A percentile compares a stretch with the other conserved stretches of the same genome.
phyloP scores from a whole-genome alignment of 352 stramenopile genomes.

The Phytophthora sp. region DNA sequence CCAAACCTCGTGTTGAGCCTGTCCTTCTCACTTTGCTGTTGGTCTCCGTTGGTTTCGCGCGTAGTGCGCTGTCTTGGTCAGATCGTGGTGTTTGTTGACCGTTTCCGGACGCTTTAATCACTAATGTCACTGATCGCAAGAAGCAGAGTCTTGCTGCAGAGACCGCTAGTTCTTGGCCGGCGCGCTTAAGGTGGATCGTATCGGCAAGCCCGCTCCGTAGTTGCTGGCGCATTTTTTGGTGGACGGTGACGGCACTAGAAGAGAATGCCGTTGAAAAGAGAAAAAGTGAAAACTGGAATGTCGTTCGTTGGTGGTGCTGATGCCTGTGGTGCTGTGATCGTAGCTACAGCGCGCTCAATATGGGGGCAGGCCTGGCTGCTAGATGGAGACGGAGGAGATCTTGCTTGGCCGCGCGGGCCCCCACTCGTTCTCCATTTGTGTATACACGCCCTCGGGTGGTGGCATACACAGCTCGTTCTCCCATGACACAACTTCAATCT shows the following conservation, averaged over 20 bases:
- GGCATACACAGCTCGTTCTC: constrained; percentile 81
- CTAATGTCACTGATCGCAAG: constrained; percentile 12
- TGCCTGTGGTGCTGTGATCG: constrained; percentile 1
- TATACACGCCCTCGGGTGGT: constrained; percentile 80
- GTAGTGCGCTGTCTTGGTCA: constrained; percentile 16
- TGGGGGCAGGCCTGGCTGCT: constrained; percentile 31
- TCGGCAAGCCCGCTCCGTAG: constrained; percentile 13
- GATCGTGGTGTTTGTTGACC: constrained; percentile 12
- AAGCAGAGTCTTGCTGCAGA: constrained; percentile 1
- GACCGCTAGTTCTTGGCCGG: constrained; percentile 4
- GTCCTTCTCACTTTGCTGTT: constrained; percentile 27
- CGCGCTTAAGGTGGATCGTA: neutral
- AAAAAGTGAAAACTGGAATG: constrained; percentile 36
- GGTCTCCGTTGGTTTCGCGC: constrained; percentile 16
- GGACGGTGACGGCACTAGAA: constrained; percentile 20
- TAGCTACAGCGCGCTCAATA: constrained; percentile 21
- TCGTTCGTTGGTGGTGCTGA: constrained; percentile 26
- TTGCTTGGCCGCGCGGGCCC: constrained; percentile 79
- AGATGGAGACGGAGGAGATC: constrained; percentile 88
- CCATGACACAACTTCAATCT: constrained; percentile 76
- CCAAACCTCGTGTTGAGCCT: constrained; percentile 40
- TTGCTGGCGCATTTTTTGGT: constrained; percentile 21
- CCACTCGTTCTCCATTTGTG: constrained; percentile 88
- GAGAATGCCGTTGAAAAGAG: constrained; percentile 32
- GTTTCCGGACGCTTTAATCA: constrained; percentile 16